Percentiles rank a stretch among this genome's conserved stretches.
Evolutionary conservation across 306 rosid species (phyloP).

Genomic region (Cucurbita ficifolia): DNA sequence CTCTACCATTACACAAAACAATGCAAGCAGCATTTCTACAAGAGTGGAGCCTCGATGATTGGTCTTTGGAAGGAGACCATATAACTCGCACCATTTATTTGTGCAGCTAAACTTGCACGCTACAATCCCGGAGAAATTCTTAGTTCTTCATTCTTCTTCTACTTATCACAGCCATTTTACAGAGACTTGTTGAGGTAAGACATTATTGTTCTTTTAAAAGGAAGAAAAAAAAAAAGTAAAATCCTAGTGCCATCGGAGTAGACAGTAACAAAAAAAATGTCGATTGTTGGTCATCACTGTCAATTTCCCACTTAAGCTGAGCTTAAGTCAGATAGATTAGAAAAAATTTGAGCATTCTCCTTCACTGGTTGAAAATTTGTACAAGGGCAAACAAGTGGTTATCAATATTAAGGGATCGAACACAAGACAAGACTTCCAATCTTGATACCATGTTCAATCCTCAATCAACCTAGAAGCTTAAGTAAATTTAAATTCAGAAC

Average conservation of each 20-base stretch:
- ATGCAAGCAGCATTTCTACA: background rate
- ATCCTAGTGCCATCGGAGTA: background rate
- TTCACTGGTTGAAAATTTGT: background rate
- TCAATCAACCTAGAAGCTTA: background rate
- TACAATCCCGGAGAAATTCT: background rate
- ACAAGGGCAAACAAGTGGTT: background rate
- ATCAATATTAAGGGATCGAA: background rate
- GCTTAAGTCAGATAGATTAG: background rate
- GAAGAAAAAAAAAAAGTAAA: background rate
- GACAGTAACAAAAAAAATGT: background rate
- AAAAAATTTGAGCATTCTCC: background rate
- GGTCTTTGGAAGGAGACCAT: background rate
- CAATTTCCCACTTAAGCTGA: background rate
- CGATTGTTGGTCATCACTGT: background rate
- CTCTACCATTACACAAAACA: background rate
- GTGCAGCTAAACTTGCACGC: background rate
- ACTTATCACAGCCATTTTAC: background rate
- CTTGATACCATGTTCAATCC: background rate
- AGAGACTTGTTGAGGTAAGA: background rate
- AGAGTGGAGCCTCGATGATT: background rate
- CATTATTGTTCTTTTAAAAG: background rate
- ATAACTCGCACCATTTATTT: background rate
- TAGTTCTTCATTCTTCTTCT: background rate
- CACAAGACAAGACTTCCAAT: background rate
- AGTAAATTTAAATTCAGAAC: background rate